Percentiles rank a stretch among this genome's conserved stretches.
phyloP scores from a whole-genome alignment of 2,329 filamentous ascomycete genomes.

The Claviceps monticola region DNA sequence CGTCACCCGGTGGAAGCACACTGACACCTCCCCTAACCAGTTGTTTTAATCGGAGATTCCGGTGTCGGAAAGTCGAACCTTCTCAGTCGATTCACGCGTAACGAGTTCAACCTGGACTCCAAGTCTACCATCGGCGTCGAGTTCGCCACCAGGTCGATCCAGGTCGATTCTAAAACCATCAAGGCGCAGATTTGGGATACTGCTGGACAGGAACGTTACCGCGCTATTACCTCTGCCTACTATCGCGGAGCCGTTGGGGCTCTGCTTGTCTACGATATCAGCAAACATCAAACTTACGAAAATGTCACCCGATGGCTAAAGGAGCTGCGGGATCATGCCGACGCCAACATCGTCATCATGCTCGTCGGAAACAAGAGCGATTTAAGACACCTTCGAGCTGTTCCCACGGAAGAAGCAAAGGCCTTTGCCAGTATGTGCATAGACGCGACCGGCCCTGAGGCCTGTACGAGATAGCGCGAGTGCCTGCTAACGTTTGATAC shows the following conservation, averaged over 20 bases:
- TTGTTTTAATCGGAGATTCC: constrained; percentile 97
- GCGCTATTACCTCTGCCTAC: constrained; percentile 97
- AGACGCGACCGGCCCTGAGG: not conserved
- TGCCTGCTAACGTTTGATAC: constrained; percentile 4
- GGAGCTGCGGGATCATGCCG: constrained; percentile 93
- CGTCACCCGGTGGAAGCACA: constrained; percentile 8
- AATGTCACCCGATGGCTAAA: constrained; percentile 99
- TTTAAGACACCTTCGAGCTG: constrained; percentile 94
- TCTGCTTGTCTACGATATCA: constrained; percentile 97
- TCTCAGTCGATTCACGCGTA: constrained; percentile 96
- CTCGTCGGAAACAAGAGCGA: constrained; percentile 99
- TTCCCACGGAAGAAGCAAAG: constrained; percentile 96
- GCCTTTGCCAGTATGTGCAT: constrained; percentile 71
- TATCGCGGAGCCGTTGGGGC: constrained; percentile 96
- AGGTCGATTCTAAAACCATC: constrained; percentile 99
- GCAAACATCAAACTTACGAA: constrained; percentile 98
- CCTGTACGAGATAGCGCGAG: too few species aligned
- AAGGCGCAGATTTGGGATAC: constrained; percentile 99
- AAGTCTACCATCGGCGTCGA: constrained; percentile 99
- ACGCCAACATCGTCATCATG: constrained; percentile 99
- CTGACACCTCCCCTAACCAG: constrained; percentile 34
- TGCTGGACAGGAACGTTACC: constrained; percentile 95
- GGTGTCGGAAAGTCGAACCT: constrained; percentile 99
- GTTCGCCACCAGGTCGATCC: constrained; percentile 95
- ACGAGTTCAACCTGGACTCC: constrained; percentile 99